Percentiles rank a stretch among this genome's conserved stretches.
phyloP scores from a whole-genome alignment of 495 filamentous ascomycete species.

The Podospora australis region DNA sequence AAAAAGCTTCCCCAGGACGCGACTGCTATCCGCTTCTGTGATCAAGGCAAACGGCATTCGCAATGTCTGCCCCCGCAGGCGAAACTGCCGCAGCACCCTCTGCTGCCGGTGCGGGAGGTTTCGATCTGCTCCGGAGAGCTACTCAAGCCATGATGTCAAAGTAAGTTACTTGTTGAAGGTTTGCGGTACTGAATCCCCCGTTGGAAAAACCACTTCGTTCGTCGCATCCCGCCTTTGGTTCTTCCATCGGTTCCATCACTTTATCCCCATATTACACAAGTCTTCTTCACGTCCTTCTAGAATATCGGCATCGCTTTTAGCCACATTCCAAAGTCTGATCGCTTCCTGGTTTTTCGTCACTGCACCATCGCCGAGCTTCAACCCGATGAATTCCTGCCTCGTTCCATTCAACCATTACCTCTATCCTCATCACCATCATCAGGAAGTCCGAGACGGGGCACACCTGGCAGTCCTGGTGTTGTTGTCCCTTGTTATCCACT shows the following conservation, averaged over 20 bases:
- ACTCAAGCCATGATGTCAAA: conserved; percentile 55
- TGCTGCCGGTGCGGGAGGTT: conserved; percentile 26
- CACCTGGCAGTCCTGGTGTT: background rate
- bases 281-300: conserved; percentile 23
- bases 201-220: background rate
- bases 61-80: conserved; percentile 27
- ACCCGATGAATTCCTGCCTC: background rate
- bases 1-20: background rate
- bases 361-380: too few relatives aligned
- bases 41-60: conserved; percentile 15
- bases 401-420: too few relatives aligned
- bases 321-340: conserved; percentile 16
- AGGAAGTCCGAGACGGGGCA: too few relatives aligned
- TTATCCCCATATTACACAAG: conserved; percentile 17
- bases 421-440: too few relatives aligned
- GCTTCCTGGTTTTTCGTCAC: conserved; percentile 5
- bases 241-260: conserved; percentile 11
- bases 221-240: conserved; percentile 10
- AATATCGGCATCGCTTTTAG: conserved; percentile 19
- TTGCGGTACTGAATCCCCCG: background rate
- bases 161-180: conserved; percentile 35
- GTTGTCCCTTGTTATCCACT: too few relatives aligned
- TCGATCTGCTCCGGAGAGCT: conserved; percentile 48
- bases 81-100: conserved; percentile 15
- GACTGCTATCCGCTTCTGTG: conserved; percentile 6